Base-by-base conservation (phyloP, 257 asterid species). In the Fraxinus excelsior region DNA sequence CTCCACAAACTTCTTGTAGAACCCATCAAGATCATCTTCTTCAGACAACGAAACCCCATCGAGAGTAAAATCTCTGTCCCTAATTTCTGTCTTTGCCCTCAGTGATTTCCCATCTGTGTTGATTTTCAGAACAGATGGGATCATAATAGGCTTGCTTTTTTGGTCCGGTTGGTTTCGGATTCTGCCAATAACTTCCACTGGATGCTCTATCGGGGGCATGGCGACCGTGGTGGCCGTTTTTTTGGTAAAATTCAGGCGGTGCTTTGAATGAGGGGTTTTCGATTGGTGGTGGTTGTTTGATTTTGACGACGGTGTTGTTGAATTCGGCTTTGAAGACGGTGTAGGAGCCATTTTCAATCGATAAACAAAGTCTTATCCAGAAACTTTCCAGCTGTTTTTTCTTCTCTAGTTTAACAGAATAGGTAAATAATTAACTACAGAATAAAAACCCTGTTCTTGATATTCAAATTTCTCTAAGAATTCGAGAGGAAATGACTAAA, bases 21-120 rank as follows among this genome's bases (percentile, higher is more conserved):
- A 96, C 0, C 80, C 85, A 9, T 93, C 97, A 32, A 96, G 88
- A 74, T 84, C 97, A 3, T 96, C 97, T 10, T 89, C 88, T 38
- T 93, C 99, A 0, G 99, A 93, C 18, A 88, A 49, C 0, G 99
- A 96, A 11, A 90, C 90, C 3, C 99, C 99, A 67, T 96, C 98
- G 0, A 96, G 85, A 5, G 79, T 89, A 65, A 96, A 93, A 72
- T 96, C 95, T 7, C 99, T 73, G 89, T 89, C 90, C 80, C 98
- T 98, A 0, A 86, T 85, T 2, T 96, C 99, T 0, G 96, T 96
- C 64, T 81, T 91, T 5, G 92, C 80, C 74, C 97, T 82, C 65
- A 96, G 46, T 3, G 97, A 88, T 42, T 91, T 89, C 0, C 84
- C 78, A 12, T 90, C 94, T 0, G 83, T 73, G 49, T 87, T 83